Conservation (phyloP, 495 filamentous ascomycete species). For the Extremus antarcticus region DNA sequence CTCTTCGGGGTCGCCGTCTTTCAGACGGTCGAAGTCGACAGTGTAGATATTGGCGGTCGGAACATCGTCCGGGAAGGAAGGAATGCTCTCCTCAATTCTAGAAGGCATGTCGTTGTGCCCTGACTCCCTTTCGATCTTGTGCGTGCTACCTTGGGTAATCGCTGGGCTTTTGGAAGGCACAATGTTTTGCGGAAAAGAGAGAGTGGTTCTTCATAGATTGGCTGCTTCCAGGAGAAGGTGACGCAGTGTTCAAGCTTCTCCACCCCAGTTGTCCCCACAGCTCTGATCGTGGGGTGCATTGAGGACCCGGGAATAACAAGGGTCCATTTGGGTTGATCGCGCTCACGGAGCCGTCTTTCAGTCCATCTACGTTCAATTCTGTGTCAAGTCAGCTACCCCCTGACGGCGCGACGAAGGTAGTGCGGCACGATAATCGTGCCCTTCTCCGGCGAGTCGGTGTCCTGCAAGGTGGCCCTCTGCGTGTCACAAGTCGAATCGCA, state of each 20-base stretch:
- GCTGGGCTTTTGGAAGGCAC: too few species aligned
- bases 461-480: too few species aligned
- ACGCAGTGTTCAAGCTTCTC: neutral
- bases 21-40: constrained; percentile 4
- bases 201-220: neutral
- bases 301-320: neutral
- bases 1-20: neutral
- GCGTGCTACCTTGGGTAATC: too few species aligned
- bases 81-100: neutral
- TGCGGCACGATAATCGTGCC: too few species aligned
- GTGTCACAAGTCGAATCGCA: too few species aligned
- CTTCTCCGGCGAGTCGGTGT: too few species aligned
- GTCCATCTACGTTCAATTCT: too few species aligned
- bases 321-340: too few species aligned
- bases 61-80: constrained; percentile 4
- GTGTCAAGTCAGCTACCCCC: too few species aligned
- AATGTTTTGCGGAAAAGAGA: neutral
- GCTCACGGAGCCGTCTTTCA: too few species aligned
- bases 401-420: too few species aligned
- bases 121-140: too few species aligned
- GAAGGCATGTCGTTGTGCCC: neutral
- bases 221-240: neutral
- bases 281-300: neutral
- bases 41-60: constrained; percentile 4
- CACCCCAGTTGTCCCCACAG: neutral